Conservation (phyloP, 2,329 filamentous ascomycete genomes). For the Fusarium xyrophilum region DNA sequence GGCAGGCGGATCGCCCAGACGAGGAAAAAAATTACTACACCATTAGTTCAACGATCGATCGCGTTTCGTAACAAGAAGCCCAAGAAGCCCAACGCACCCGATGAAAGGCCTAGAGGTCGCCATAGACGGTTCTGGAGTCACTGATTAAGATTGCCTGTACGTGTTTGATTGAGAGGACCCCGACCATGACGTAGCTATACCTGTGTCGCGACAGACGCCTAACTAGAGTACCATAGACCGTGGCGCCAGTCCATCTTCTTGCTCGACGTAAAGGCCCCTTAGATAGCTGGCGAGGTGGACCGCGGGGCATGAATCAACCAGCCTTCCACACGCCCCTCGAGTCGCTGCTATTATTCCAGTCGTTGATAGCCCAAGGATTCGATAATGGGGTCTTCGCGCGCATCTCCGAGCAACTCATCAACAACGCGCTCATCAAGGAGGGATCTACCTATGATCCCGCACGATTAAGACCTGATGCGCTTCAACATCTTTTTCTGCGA, state of each 20-base stretch:
- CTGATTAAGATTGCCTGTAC: constrained; percentile 45
- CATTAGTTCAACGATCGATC: constrained; percentile 23
- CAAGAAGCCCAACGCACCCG: constrained; percentile 34
- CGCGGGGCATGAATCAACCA: constrained; percentile 62
- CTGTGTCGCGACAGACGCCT: constrained; percentile 33
- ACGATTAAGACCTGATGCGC: constrained; percentile 77
- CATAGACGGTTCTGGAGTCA: constrained; percentile 40
- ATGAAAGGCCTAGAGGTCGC: constrained; percentile 42
- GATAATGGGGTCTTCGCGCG: constrained; percentile 70
- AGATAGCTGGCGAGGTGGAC: constrained; percentile 63
- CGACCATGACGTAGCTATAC: constrained; percentile 42
- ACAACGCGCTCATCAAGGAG: constrained; percentile 74
- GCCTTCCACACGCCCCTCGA: constrained; percentile 83
- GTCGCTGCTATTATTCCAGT: constrained; percentile 84
- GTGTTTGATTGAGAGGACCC: constrained; percentile 39
- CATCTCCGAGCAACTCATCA: constrained; percentile 77
- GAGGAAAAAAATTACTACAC: constrained; percentile 39
- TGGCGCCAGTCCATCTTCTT: constrained; percentile 64
- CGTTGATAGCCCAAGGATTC: constrained; percentile 72
- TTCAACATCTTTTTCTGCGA: constrained; percentile 79
- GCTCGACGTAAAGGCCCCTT: constrained; percentile 61
- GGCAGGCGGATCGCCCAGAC: constrained; percentile 39
- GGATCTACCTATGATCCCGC: constrained; percentile 74
- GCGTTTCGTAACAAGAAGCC: constrained; percentile 36
- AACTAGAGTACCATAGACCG: constrained; percentile 47